These are phyloP conservation scores for Metschnikowia bowlesiae DNA, from an alignment of 805 yeast genomes.

Conservation along the genomic window DNA sequence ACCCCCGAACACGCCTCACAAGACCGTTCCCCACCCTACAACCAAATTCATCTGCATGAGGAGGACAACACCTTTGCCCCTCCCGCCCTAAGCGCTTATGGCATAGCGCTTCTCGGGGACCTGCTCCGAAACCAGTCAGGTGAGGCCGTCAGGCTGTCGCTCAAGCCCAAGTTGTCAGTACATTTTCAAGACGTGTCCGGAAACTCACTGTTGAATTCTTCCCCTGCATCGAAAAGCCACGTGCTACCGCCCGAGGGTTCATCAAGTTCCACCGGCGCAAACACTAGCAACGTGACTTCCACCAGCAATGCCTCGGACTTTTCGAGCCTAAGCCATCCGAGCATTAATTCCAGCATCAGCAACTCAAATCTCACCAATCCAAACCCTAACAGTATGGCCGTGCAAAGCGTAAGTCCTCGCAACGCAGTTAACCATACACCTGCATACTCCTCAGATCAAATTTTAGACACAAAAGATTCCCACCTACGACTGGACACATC, in stretches of 20 bases:
- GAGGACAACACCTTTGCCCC: slow-evolving; percentile 54
- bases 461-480: not conserved
- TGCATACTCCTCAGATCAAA: not conserved
- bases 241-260: not conserved
- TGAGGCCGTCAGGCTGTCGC: slow-evolving; percentile 13
- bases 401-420: not conserved
- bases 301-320: not conserved
- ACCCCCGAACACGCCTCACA: not conserved
- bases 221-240: slow-evolving; percentile 1
- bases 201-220: not conserved
- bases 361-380: not conserved
- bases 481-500: not conserved
- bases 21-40: not conserved
- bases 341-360: slow-evolving; percentile 6
- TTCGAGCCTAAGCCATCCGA: slow-evolving; percentile 1
- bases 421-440: not conserved
- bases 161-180: slow-evolving; percentile 30
- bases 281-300: slow-evolving; percentile 1
- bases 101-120: slow-evolving; percentile 47
- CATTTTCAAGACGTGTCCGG: slow-evolving; percentile 21
- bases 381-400: not conserved
- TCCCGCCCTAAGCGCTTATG: slow-evolving; percentile 57
- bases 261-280: not conserved
- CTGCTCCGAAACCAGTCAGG: slow-evolving; percentile 9
- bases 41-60: slow-evolving; percentile 17